phyloP scores from a whole-genome alignment of 2,329 filamentous ascomycete genomes.

The Teratosphaeriaceae sp. region DNA sequence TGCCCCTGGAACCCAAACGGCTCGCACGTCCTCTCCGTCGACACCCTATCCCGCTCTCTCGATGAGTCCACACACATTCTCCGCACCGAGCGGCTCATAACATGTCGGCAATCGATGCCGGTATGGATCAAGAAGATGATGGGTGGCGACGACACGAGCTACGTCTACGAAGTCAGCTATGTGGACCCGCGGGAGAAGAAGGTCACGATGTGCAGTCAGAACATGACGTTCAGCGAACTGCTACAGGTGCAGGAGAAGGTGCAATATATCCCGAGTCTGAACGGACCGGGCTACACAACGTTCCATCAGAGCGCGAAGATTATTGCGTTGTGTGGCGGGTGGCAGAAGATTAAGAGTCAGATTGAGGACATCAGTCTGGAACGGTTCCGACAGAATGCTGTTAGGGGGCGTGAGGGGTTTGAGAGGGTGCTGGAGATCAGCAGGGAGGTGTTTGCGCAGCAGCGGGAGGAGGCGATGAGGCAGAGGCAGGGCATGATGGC shows the following conservation, averaged over 20 bases:
- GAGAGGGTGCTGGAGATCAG: slow-evolving; percentile 93
- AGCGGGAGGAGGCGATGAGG: slow-evolving; percentile 54
- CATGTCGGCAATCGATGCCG: slow-evolving; percentile 59
- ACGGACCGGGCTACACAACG: slow-evolving; percentile 54
- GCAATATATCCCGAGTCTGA: slow-evolving; percentile 18
- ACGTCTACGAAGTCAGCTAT: slow-evolving; percentile 93
- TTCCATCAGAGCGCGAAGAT: slow-evolving; percentile 90
- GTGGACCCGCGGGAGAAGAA: slow-evolving; percentile 78
- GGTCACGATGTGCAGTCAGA: slow-evolving; percentile 94
- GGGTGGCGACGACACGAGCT: slow-evolving; percentile 71
- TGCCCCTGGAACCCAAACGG: slow-evolving; percentile 95
- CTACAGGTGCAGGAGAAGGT: slow-evolving; percentile 91
- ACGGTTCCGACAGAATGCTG: slow-evolving; percentile 85
- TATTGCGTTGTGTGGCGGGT: slow-evolving; percentile 89
- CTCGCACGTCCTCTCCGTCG: slow-evolving; percentile 92
- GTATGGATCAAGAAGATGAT: slow-evolving; percentile 77
- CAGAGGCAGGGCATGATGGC: slow-evolving; percentile 5
- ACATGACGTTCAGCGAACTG: slow-evolving; percentile 87
- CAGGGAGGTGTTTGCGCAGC: slow-evolving; percentile 82
- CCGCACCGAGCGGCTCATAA: slow-evolving; percentile 63
- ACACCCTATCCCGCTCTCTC: slow-evolving; percentile 72
- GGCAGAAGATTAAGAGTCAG: slow-evolving; percentile 93
- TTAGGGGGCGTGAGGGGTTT: slow-evolving; percentile 87
- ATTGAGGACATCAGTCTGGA: slow-evolving; percentile 90
- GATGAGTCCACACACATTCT: slow-evolving; percentile 61